Conservation (phyloP, 176 grass and related monocot genomes). For the bread wheat (Triticum aestivum) region DNA sequence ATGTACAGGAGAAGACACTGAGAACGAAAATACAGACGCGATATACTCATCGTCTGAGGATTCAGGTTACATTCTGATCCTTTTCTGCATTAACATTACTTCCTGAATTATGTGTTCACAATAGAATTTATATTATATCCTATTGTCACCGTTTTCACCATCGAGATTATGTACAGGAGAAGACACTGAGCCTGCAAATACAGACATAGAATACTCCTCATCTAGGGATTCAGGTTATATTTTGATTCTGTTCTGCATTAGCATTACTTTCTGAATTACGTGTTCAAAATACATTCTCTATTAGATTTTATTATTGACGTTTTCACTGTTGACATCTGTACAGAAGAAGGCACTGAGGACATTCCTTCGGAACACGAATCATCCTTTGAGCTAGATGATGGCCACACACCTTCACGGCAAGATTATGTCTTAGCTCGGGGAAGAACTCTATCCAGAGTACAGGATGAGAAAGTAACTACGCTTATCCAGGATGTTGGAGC, state of each 20-base stretch:
- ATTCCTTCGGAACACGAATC: not conserved
- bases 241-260: not conserved
- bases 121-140: not conserved
- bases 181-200: not conserved
- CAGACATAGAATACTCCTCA: not conserved
- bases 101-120: not conserved
- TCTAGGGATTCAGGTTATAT: slow-evolving; percentile 3
- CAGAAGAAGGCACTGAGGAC: not conserved
- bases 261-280: not conserved
- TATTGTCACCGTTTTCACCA: not conserved
- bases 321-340: not conserved
- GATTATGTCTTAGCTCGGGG: not conserved
- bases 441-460: not conserved
- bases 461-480: not conserved
- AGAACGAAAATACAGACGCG: not conserved
- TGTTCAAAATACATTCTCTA: not conserved
- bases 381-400: not conserved
- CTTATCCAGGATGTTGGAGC: slow-evolving; percentile 21
- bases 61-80: not conserved
- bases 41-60: not conserved
- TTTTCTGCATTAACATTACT: not conserved
- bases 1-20: not conserved
- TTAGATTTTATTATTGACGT: not conserved
- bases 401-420: too few relatives aligned
- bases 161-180: not conserved